Base-by-base conservation (phyloP, 768 basidiomycete species). In the Psilocybe cyanescens region DNA sequence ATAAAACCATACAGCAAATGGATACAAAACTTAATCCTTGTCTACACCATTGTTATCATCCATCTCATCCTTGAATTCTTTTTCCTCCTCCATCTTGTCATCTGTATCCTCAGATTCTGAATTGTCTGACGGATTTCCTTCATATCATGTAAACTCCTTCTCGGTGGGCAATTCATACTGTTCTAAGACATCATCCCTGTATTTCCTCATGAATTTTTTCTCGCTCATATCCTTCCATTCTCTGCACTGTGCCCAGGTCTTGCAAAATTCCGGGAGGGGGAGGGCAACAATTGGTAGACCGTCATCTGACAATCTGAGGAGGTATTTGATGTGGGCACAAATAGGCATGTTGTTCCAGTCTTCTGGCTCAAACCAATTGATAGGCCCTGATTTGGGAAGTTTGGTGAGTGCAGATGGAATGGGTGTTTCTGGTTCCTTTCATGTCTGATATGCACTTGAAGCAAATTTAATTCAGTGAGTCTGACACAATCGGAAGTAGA, bases 291-390 rank as follows among this genome's bases (percentile, higher is more conserved):
- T 16, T 2, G 45, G 19, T 19, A 19, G 19, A 19, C 19, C 19
- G 19, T 19, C 28, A 39, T 35, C 55, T 16, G 3, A 4, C 5
- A 1, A 11, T 17, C 45, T 6, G 29, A 64, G 48, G 30, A 49
- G 61, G 39, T 65, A 69, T 14, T 57, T 7, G 33, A 57, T 65
- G 16, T 65, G 62, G 4, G 64, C 56, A n/a, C 48, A 24, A 12
- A 68, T 50, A 1, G 62, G 61, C 14, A 70, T 35, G 30, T 51
- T 41, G 49, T 73, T 73, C 65, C 67, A 73, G n/a, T 47, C 57
- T 8, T 45, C 50, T 2, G 70, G 72, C 17, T 66, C 58, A 59
- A 71, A 71, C 65, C 61, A 73, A 50, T 73, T 68, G 28, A 73
- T 60, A 1, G 67, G 65, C 1, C 64, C 67, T 12, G 50, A 11